Base-by-base conservation (phyloP, 2,329 filamentous ascomycete species). In the Talaromyces sp. region DNA sequence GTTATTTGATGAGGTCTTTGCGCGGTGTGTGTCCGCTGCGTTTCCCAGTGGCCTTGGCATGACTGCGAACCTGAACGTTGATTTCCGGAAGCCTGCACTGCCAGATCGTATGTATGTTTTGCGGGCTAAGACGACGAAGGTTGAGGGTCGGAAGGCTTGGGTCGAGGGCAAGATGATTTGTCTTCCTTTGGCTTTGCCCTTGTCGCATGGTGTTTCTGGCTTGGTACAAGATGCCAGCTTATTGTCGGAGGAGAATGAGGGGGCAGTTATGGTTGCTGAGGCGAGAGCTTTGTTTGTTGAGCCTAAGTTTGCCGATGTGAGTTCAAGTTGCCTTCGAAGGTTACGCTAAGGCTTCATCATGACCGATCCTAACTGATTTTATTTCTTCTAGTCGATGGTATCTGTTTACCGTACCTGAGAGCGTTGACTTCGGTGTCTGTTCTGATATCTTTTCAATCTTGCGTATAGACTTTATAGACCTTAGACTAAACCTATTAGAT, bases 251-350 rank as follows among this genome's bases (percentile, higher is more conserved):
- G 58, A 63, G 16, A 49, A 52, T 40, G 66, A 68, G 36, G 58
- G 57, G 9, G 51, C 56, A 2, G 61, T 67, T 22, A 60, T 70
- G 60, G 67, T 71, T 47, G 65, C 69, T 11, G 69, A 73, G 58
- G 69, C 62, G n/a, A 70, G 61, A 55, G 70, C 70, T 35, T 65
- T 73, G 62, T 73, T 73, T 58, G 54, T 73, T 32, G 69, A 73
- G 58, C 70, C 70, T 2, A 72, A 66, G 58, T 72, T 71, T 62
- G 69, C 67, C 2, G 62, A 68, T 52, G 68, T 71, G 56, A 60
- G 69, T 67, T 11, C 48, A 11, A n/a, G n/a, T 37, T 35, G 27
- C 19, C 2, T 16, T 16, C 33, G 17, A 13, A 5, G 11, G n/a
- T n/a, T n/a, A n/a, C n/a, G n/a, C n/a, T n/a, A n/a, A n/a, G n/a